phyloP scores from a whole-genome alignment of 441 rosid genomes.

The Adansonia grandidieri region DNA sequence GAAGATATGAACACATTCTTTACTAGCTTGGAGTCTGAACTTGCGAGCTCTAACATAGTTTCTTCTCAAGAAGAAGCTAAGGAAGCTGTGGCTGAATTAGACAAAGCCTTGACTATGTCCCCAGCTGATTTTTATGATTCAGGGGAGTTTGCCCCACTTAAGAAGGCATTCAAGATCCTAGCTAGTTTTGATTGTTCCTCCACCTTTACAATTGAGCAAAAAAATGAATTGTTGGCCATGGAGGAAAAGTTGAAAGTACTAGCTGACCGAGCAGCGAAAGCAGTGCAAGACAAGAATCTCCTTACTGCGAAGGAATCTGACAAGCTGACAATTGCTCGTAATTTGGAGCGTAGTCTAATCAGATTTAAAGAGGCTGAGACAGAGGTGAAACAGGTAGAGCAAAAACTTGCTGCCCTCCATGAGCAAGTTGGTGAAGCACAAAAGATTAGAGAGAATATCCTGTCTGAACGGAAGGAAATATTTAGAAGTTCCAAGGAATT shows the following conservation, averaged over 20 bases:
- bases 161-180: conserved; percentile 9
- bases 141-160: neutral
- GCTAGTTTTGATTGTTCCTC: neutral
- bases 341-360: neutral
- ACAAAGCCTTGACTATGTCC: conserved; percentile 8
- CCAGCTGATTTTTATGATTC: neutral
- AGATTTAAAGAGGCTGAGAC: neutral
- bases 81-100: conserved; percentile 10
- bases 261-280: neutral
- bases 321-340: neutral
- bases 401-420: conserved; percentile 2
- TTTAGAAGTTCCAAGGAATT: neutral
- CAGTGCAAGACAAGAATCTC: neutral
- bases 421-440: neutral
- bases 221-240: neutral
- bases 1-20: conserved; percentile 14
- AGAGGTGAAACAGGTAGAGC: neutral
- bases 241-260: neutral
- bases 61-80: conserved; percentile 6
- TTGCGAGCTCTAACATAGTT: neutral
- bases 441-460: neutral
- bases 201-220: neutral
- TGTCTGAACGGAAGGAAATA: neutral
- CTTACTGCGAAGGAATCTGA: neutral
- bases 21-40: neutral